Base-by-base conservation (phyloP, 352 stramenopile species). In the Phytophthora palmivora region DNA sequence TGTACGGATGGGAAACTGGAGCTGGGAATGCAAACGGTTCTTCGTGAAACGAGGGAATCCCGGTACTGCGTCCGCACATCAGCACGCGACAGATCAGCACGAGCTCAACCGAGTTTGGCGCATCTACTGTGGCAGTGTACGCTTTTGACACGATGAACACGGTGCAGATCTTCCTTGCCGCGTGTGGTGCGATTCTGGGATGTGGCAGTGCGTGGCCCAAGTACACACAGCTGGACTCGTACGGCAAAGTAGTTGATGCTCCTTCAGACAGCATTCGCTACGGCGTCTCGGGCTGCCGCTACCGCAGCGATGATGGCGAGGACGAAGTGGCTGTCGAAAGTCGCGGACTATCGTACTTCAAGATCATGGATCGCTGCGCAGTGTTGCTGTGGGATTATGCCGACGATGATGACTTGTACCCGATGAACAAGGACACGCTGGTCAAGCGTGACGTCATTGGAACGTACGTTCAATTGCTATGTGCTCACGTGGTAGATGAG, bases 111-210 rank as follows among this genome's bases (percentile, higher is more conserved):
- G 57, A 78, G 47, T 75, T 75, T 51, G 70, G 70, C 10, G 52
- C 63, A 12, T 73, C 64, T 0, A 73, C 68, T 28, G 44, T 70
- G 14, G 52, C 63, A 3, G 68, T 76, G 36, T 75, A 75, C 49
- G 65, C 70, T 14, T 73, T 78, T 44, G 65, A 78, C 39, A 75
- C 70, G 26, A 60, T 67, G 56, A 73, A 78, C 61, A 71, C 65
- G n/a, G 66, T 63, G 19, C 55, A 72, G 66, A 70, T 78, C 38
- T 78, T 78, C 66, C 44, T 70, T 42, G 52, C 57, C 26, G 66
- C 70, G 12, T 73, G 60, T 18, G 54, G 44, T 0, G 70, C 61
- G 44, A 75, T 78, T 38, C 37, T 72, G 16, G 54, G 64, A 21
- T 68, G 61, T 36, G 56, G 58, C 24, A 72, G 55, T 12, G 61